Conservation (phyloP, 179 eudicot genomes). For the Corrigiola litoralis region DNA sequence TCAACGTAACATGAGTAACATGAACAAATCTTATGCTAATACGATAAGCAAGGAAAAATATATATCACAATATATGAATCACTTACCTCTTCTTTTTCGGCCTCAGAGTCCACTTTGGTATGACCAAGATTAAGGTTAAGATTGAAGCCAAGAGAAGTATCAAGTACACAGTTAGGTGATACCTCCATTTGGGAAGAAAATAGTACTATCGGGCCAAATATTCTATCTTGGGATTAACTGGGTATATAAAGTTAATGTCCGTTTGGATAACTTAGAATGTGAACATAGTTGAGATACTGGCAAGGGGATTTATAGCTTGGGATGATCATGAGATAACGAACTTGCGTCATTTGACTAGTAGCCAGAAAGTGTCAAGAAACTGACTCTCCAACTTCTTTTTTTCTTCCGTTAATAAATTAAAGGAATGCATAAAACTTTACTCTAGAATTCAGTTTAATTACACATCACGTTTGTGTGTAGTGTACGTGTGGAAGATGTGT, state of each 20-base stretch:
- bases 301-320: too few relatives aligned
- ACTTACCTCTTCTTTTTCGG: conserved; percentile 19
- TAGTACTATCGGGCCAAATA: not conserved
- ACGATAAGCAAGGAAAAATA: not conserved
- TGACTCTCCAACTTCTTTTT: not conserved
- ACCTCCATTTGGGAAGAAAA: conserved; percentile 13
- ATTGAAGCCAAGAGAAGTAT: conserved; percentile 26
- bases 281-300: too few relatives aligned
- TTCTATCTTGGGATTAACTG: not conserved
- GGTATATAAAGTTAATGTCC: not conserved
- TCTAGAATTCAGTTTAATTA: not conserved
- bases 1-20: too few relatives aligned
- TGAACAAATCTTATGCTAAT: too few relatives aligned
- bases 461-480: not conserved
- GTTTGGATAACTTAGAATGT: not conserved
- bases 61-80: not conserved
- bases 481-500: not conserved
- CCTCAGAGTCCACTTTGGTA: not conserved
- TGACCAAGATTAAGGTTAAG: conserved; percentile 27
- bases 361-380: too few relatives aligned
- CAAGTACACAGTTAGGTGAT: conserved; percentile 23
- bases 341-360: too few relatives aligned
- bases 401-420: not conserved
- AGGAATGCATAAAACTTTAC: not conserved
- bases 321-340: too few relatives aligned